Conservation (phyloP, 1,284 basidiomycete genomes). For the Puccinia polysora region DNA sequence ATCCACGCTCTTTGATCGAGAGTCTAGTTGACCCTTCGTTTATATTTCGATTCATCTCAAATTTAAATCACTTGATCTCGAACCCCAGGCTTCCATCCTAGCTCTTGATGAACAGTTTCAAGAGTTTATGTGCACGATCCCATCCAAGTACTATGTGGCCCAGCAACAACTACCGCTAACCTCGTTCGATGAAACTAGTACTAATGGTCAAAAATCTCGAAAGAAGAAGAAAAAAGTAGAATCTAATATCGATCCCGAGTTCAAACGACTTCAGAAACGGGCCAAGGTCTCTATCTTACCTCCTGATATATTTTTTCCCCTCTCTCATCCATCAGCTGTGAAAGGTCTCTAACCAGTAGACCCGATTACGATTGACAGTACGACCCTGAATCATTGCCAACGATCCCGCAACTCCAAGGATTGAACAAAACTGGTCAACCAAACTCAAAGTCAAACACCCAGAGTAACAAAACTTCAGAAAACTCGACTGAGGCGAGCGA, state of each 20-base stretch:
- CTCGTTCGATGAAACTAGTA: not conserved
- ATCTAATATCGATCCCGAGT: not conserved
- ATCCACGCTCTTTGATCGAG: too few relatives aligned
- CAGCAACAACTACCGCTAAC: slow-evolving; percentile 12
- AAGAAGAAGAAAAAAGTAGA: slow-evolving; percentile 14
- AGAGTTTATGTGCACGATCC: slow-evolving; percentile 29
- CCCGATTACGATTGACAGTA: not conserved
- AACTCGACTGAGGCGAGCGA: not conserved
- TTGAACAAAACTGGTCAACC: slow-evolving; percentile 2
- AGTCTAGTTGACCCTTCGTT: too few relatives aligned
- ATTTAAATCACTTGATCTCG: too few relatives aligned
- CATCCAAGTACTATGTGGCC: slow-evolving; percentile 28
- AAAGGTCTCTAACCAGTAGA: not conserved
- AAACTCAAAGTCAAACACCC: not conserved
- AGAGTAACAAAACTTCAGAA: not conserved
- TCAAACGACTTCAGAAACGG: slow-evolving; percentile 36
- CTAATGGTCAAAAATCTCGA: slow-evolving; percentile 6
- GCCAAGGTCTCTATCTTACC: too few relatives aligned
- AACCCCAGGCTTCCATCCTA: slow-evolving; percentile 15
- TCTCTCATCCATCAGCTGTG: not conserved
- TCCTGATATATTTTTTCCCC: too few relatives aligned
- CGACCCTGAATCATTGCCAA: slow-evolving; percentile 26
- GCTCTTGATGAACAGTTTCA: slow-evolving; percentile 31
- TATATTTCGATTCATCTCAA: too few relatives aligned
- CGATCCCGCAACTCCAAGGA: slow-evolving; percentile 38